Percentiles rank a stretch among this genome's conserved stretches.
These are phyloP conservation scores for Lignosus rhinocerotis DNA, from an alignment of 1,284 basidiomycete genomes.

Conservation along the genomic window DNA sequence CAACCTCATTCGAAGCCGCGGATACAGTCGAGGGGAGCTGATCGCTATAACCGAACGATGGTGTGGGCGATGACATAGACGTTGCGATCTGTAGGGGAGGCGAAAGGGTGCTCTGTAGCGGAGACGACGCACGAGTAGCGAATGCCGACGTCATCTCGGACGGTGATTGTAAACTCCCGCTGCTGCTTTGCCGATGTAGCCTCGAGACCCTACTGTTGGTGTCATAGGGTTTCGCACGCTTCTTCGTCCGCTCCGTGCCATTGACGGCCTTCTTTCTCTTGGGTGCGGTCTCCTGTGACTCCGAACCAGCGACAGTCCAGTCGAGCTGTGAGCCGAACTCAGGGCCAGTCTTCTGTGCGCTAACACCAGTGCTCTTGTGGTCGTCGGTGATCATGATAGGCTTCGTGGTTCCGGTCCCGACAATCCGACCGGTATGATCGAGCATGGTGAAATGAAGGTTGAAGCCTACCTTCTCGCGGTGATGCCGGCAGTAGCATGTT, in stretches of 20 bases:
- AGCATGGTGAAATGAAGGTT: conserved; percentile 89
- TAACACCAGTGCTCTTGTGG: conserved; percentile 78
- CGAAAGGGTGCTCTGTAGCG: conserved; percentile 24
- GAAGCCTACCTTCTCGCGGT: conserved; percentile 97
- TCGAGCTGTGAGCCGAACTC: conserved; percentile 24
- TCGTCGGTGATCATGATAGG: conserved; percentile 99
- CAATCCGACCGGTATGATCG: conserved; percentile 77
- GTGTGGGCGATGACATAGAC: conserved; percentile 23
- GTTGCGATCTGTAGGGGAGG: conserved; percentile 28
- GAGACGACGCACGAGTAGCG: conserved; percentile 36
- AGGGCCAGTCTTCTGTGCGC: conserved; percentile 26
- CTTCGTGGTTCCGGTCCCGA: conserved; percentile 83
- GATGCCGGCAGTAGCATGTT: conserved; percentile 99
- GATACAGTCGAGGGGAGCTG: conserved; percentile 21
- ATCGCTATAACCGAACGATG: conserved; percentile 24
- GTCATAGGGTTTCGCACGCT: conserved; percentile 35
- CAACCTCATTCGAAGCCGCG: conserved; percentile 13
- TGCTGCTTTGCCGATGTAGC: conserved; percentile 33
- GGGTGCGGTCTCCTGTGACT: conserved; percentile 27
- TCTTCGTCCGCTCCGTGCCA: conserved; percentile 32
- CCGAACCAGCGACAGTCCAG: conserved; percentile 25
- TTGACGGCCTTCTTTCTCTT: conserved; percentile 32
- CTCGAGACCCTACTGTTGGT: conserved; percentile 21
- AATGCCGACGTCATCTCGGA: conserved; percentile 32
- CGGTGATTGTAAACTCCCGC: conserved; percentile 33